These are phyloP conservation scores for Thielaviopsis punctulata DNA, from an alignment of 2,329 filamentous ascomycete genomes.

Conservation along the genomic window DNA sequence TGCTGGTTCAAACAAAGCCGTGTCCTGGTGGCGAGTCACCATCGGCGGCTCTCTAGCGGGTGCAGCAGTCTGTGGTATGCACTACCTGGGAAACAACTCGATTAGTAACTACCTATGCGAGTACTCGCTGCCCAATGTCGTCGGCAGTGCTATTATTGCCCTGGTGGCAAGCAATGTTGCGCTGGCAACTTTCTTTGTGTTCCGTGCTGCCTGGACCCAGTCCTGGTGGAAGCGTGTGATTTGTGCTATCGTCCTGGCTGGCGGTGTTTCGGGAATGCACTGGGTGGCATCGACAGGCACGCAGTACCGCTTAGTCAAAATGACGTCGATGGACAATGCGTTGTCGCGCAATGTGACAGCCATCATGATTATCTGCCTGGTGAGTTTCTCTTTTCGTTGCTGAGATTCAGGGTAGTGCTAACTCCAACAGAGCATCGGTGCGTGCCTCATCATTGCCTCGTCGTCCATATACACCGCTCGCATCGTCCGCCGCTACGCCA, in stretches of 20 bases:
- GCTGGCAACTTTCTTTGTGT: slow-evolving; percentile 60
- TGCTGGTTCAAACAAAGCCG: slow-evolving; percentile 41
- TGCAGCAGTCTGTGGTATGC: slow-evolving; percentile 65
- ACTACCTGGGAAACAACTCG: slow-evolving; percentile 72
- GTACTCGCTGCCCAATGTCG: slow-evolving; percentile 42
- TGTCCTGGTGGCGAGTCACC: slow-evolving; percentile 40
- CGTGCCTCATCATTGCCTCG: slow-evolving; percentile 40
- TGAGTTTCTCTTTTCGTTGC: slow-evolving; percentile 22
- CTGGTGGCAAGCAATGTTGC: slow-evolving; percentile 53
- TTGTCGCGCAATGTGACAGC: slow-evolving; percentile 47
- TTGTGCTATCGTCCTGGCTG: slow-evolving; percentile 50
- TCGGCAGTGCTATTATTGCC: slow-evolving; percentile 55
- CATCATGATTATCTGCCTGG: slow-evolving; percentile 55
- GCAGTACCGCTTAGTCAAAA: slow-evolving; percentile 38
- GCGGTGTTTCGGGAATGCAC: slow-evolving; percentile 73
- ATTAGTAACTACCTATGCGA: slow-evolving; percentile 58
- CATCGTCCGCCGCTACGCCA: slow-evolving; percentile 34
- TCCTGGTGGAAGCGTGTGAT: slow-evolving; percentile 57
- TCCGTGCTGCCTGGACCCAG: slow-evolving; percentile 59
- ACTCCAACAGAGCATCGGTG: slow-evolving; percentile 34
- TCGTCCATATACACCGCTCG: slow-evolving; percentile 37
- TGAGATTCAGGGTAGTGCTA: not conserved
- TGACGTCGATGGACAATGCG: slow-evolving; percentile 24
- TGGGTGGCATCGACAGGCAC: slow-evolving; percentile 65
- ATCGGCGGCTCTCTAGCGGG: slow-evolving; percentile 54